These are phyloP conservation scores for Fusarium humuli DNA, from an alignment of 2,329 filamentous ascomycete genomes.

Conservation along the genomic window DNA sequence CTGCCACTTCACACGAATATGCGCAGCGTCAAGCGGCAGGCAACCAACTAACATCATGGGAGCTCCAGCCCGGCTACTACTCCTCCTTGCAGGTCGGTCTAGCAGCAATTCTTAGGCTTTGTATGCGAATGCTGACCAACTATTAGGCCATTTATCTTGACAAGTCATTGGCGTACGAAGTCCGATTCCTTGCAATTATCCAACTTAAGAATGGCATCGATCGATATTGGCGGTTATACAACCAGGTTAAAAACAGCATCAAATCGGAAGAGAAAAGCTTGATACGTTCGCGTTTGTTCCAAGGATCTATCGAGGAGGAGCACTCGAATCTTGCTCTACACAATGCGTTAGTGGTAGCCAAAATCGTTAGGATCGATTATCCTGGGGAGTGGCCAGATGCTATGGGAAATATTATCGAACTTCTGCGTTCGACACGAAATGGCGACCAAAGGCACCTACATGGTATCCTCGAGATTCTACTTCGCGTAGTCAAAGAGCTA, in stretches of 20 bases:
- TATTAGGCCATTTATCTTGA: slow-evolving; percentile 82
- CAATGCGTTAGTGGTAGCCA: slow-evolving; percentile 88
- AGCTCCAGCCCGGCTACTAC: slow-evolving; percentile 74
- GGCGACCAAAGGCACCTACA: slow-evolving; percentile 74
- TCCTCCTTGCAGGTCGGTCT: slow-evolving; percentile 72
- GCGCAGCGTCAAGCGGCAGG: slow-evolving; percentile 74
- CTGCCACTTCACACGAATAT: slow-evolving; percentile 72
- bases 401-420: slow-evolving; percentile 68
- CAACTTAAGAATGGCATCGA: slow-evolving; percentile 98
- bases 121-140: slow-evolving; percentile 23
- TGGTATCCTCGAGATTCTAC: slow-evolving; percentile 78
- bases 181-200: slow-evolving; percentile 90
- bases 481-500: slow-evolving; percentile 92
- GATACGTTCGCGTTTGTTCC: slow-evolving; percentile 80
- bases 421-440: slow-evolving; percentile 66
- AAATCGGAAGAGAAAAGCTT: slow-evolving; percentile 79
- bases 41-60: slow-evolving; percentile 79
- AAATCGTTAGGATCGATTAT: slow-evolving; percentile 90
- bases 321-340: slow-evolving; percentile 83
- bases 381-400: slow-evolving; percentile 84
- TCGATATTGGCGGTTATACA: slow-evolving; percentile 85
- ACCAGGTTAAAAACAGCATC: slow-evolving; percentile 69
- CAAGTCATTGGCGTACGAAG: slow-evolving; percentile 77
- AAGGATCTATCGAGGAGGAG: slow-evolving; percentile 81
- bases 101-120: not conserved